Evolutionary conservation across 176 grass and related monocot species (phyloP).

Genomic region (Oryza australiensis): DNA sequence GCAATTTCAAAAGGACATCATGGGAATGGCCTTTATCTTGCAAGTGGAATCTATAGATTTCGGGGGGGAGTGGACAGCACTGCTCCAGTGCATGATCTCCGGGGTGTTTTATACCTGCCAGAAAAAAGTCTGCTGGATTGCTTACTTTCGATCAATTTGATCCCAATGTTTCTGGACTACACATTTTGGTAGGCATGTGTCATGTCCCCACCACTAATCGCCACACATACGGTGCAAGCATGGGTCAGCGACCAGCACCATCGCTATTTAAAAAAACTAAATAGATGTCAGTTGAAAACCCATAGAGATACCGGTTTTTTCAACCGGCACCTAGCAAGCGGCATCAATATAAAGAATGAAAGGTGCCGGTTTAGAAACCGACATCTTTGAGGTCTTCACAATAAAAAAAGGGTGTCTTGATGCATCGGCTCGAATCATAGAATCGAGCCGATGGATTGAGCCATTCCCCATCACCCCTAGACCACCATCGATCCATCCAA

Average conservation of each 20-base stretch:
- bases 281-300: too few species aligned
- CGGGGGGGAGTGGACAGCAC: background rate
- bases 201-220: constrained; percentile 4
- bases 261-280: too few species aligned
- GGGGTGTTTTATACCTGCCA: background rate
- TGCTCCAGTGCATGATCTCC: background rate
- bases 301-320: too few species aligned
- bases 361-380: too few species aligned
- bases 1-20: background rate
- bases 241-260: background rate
- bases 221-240: background rate
- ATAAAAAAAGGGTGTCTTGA: too few species aligned
- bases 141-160: background rate
- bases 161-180: background rate
- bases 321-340: too few species aligned
- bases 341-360: too few species aligned
- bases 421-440: too few species aligned
- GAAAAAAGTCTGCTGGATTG: background rate
- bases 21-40: background rate
- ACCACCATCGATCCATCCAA: too few species aligned
- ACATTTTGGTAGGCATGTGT: background rate
- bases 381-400: too few species aligned
- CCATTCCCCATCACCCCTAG: too few species aligned
- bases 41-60: background rate
- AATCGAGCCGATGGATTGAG: too few species aligned